Conservation (phyloP, 2,329 filamentous ascomycete species). For the Diaporthe aspalathi region DNA sequence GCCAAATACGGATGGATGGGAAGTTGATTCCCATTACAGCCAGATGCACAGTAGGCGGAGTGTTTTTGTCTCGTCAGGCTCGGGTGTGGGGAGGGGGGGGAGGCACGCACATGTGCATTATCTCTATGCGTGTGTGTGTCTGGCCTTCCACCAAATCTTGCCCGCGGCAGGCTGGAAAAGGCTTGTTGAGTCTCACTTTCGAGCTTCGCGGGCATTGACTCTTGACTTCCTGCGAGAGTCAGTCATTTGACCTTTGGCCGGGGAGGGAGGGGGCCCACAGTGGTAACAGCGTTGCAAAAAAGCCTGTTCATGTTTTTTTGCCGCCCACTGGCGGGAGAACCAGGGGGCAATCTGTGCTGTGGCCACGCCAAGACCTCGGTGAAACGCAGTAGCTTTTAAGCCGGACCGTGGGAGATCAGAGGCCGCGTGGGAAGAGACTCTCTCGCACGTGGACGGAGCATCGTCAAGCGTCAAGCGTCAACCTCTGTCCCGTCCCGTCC, state of each 20-base stretch:
- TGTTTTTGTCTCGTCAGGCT: constrained; percentile 13
- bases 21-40: constrained; percentile 5
- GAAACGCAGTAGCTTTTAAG: constrained; percentile 28
- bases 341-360: constrained; percentile 28
- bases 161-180: constrained; percentile 18
- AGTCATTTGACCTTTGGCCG: constrained; percentile 8
- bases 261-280: not conserved
- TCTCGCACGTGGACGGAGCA: constrained; percentile 20
- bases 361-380: constrained; percentile 24
- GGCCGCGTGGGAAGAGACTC: constrained; percentile 11
- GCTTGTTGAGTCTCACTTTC: constrained; percentile 17
- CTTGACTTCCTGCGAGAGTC: constrained; percentile 27
- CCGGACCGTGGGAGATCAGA: constrained; percentile 21
- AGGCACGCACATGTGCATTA: not conserved
- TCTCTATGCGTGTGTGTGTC: not conserved
- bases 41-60: not conserved
- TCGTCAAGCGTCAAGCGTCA: not conserved
- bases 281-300: constrained; percentile 20
- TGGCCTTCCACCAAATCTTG: not conserved
- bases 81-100: not conserved
- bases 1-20: constrained; percentile 1
- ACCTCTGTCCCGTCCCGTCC: not conserved
- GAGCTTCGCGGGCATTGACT: constrained; percentile 27
- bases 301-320: constrained; percentile 26
- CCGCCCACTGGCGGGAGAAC: constrained; percentile 6